Conservation (phyloP, 2,329 filamentous ascomycete genomes). For the Harringtonia aguacate region DNA sequence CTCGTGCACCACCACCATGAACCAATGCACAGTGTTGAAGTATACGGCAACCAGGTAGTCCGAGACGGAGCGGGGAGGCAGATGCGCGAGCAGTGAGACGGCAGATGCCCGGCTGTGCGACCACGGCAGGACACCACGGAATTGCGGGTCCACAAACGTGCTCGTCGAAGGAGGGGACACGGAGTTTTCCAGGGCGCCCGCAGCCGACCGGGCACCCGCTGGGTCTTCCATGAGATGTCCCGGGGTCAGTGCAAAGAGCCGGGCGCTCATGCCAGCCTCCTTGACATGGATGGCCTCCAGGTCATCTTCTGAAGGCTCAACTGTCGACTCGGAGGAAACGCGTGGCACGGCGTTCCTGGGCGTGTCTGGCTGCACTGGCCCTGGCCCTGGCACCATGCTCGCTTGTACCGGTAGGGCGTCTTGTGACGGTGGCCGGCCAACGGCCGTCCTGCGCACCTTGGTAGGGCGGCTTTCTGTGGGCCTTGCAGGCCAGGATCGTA, state of each 20-base stretch:
- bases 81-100: not conserved
- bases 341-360: no score
- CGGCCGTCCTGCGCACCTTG: no score
- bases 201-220: not conserved
- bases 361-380: no score
- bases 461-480: no score
- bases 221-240: not conserved
- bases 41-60: not conserved
- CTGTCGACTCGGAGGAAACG: no score
- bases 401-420: no score
- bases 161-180: not conserved
- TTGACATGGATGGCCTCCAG: not conserved
- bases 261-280: not conserved
- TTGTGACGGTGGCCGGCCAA: not conserved
- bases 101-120: not conserved
- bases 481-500: not conserved
- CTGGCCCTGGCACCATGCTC: no score
- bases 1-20: not conserved
- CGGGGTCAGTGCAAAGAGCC: not conserved
- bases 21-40: conserved; percentile 1
- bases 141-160: not conserved
- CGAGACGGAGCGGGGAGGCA: not conserved
- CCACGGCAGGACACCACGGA: not conserved
- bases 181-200: no score
- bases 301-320: not conserved